Conservation (phyloP, 2,329 filamentous ascomycete species). For the Ceratocystis cacaofunesta region DNA sequence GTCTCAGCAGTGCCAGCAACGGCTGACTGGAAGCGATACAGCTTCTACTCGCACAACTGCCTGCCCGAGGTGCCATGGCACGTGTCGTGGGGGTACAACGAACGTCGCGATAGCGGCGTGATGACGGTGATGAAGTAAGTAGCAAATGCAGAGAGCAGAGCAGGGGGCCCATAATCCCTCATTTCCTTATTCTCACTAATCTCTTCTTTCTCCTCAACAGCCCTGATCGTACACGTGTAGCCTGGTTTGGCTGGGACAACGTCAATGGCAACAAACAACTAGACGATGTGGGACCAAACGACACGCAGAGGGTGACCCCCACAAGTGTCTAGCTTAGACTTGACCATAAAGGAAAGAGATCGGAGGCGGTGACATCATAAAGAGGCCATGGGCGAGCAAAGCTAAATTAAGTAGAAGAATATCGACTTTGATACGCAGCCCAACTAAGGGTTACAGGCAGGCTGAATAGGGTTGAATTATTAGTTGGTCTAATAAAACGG, state of each 20-base stretch:
- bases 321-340: neutral
- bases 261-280: slow-evolving; percentile 19
- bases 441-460: neutral
- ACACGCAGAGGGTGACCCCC: slow-evolving; percentile 11
- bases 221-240: slow-evolving; percentile 13
- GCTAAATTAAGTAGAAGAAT: too few species aligned
- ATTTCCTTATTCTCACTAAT: neutral
- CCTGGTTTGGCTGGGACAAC: slow-evolving; percentile 23
- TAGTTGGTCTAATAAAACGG: neutral
- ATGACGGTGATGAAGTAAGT: slow-evolving; percentile 24
- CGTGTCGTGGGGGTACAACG: slow-evolving; percentile 24
- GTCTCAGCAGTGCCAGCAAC: slow-evolving; percentile 8
- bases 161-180: neutral
- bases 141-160: neutral
- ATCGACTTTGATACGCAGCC: neutral
- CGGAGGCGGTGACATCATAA: neutral
- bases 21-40: slow-evolving; percentile 18
- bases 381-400: too few species aligned
- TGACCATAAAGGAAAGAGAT: neutral
- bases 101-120: slow-evolving; percentile 22
- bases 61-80: slow-evolving; percentile 20
- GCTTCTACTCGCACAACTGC: slow-evolving; percentile 21
- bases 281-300: slow-evolving; percentile 18
- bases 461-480: neutral
- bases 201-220: neutral